Evolutionary conservation across 1,284 basidiomycete species (phyloP), one percentile per base, ranked within the genome.

Genomic region (Wolfiporia cocos): DNA sequence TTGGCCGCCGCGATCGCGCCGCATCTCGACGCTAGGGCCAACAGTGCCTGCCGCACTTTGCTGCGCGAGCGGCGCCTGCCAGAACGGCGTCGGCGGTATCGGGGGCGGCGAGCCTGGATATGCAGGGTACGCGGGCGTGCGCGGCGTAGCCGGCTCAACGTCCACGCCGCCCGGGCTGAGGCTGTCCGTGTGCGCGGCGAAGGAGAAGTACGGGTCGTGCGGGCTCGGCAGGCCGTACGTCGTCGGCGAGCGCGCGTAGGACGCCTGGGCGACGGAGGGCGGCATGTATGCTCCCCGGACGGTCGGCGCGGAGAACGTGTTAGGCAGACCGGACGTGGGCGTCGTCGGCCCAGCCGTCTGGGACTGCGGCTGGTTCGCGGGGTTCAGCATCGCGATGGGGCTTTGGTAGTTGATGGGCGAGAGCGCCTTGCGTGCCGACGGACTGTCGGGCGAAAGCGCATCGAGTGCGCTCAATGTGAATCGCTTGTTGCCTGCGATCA

Each of bases 41-140:
- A 74, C 65, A 24, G 65, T 61, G 59, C 50, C 74, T 65, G 12
- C 63, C 58, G 49, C 74, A 64, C 12, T 51, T 28, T 56, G 55
- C 38, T 68, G 69, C 15, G 70, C 66, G 23, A 81, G 62, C 2
- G 77, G 79, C 0, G 70, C 67, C 49, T 81, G 76, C 19, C 73
- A 71, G 45, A 71, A 66, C 1, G 81, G 77, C 3, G 71, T 75
- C 1, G 70, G 66, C 2, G 72, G 68, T 1, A 68, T 41, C n/a
- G 67, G 61, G 9, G 66, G 61, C 22, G 71, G 65, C 12, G 71
- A 61, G 37, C 44, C 61, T 0, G 80, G 70, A 56, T 78, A 87
- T 0, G 82, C 72, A 22, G 84, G 83, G 48, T 85, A 84, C 6
- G 85, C 79, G 0, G 86, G 84, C 2, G 82, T 85, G 28, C 69